Base-by-base conservation (phyloP, 1,284 basidiomycete species). In the Boletus sp. region DNA sequence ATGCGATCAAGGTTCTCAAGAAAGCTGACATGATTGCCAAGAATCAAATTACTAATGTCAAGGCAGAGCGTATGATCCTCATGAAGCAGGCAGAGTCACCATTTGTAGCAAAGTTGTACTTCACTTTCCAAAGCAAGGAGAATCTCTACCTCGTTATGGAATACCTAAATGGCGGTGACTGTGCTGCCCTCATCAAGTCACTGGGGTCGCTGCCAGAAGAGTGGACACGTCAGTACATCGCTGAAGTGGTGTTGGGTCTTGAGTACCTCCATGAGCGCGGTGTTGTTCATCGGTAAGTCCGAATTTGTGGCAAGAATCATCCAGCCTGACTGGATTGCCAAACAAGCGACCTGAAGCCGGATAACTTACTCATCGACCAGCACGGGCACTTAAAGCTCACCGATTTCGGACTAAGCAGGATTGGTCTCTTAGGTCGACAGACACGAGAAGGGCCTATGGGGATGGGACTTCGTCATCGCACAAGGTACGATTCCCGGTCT, bases 1-100 rank as follows among this genome's bases (percentile, higher is more conserved):
- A 88, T 71, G 96, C 96, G 23, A 96, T 99, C 82, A 99, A 99
- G 72, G 94, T 98, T 27, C 72, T 99, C 59, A 98, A 96, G 73
- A 99, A 99, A 75, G 92, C 94, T 23, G 96, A 99, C 72, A 99
- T 99, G 96, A 98, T 99, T 65, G 93, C 96, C 40, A 99, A 99
- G 80, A 99, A 99, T 73, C 96, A 99, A 70, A 96, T 99, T 69
- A 99, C 96, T 48, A 99, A 99, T 65, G 95, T 99, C 68, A 99
- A 98, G 72, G 96, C 96, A 3, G 96, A 99, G 72, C 82, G 96
- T 48, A 98, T 95, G 83, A 99, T 99, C 62, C 78, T 99, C 57
- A 99, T 99, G 96, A 95, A 94, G 66, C 95, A 99, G 68, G 91
- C 96, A 0, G 94, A 97, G 69, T 97, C 94, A 10, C 94, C 96